Evolutionary conservation across 805 yeast species (phyloP), one percentile per base, ranked within the genome.

Genomic region (Helenozyma rhizophorensis): DNA sequence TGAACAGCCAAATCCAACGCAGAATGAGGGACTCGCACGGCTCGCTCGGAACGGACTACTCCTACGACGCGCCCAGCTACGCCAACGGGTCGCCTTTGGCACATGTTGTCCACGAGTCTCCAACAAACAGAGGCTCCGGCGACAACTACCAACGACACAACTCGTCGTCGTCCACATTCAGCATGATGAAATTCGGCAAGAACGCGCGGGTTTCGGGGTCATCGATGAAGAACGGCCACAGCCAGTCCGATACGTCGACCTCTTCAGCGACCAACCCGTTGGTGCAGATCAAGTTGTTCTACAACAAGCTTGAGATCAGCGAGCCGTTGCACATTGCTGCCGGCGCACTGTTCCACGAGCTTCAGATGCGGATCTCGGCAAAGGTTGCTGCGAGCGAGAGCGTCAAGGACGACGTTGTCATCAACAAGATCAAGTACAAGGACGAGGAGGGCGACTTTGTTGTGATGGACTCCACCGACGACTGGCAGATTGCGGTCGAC

Each of bases 381-480:
- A 54, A 68, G 37, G 63, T 71, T 34, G 64, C 76, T 25, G 48
- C 68, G 23, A 70, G 75, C 51, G 62, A 65, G 9, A 78, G 73
- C 27, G 65, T 86, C 36, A 61, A 73, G 28, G 72, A 65, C 27
- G 76, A 77, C 39, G 74, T 86, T 6, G 43, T 54, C 32, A 65
- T 63, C 16, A 59, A 53, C 54, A 73, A 82, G 48, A 69, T 93
- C 40, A 80, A 80, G 56, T 90, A 87, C 54, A 78, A 78, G 53
- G 98, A 93, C 58, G 98, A 93, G 59, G 98, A 93, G 54, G 96
- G 95, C 12, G 98, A 93, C 55, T 82, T 76, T 54, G 94, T 93
- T 26, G 78, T 83, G 29, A 76, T 90, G 59, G 83, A 80, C 45
- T 76, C 87, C 21, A 83, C 82, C 41, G 97, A 90, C 32, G 97